Conservation (phyloP, 306 rosid species). For the Trichosanthes cucumerina region DNA sequence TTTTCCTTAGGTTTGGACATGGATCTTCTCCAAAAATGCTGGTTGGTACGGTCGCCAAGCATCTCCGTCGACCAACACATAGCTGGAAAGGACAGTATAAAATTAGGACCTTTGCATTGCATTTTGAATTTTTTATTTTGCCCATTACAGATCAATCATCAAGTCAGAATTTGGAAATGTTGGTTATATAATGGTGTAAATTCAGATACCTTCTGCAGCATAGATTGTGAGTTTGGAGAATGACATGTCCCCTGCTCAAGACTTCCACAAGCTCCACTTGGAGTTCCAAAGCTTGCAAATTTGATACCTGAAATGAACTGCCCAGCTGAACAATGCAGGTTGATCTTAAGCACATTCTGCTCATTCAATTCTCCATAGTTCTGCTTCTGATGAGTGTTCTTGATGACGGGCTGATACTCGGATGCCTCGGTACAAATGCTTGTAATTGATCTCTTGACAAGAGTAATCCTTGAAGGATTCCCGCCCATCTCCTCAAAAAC, state of each 20-base stretch:
- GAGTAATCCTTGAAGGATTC: conserved; percentile 39
- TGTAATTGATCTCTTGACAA: conserved; percentile 48
- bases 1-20: conserved; percentile 45
- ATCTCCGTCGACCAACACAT: conserved; percentile 45
- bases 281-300: conserved; percentile 85
- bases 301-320: conserved; percentile 53
- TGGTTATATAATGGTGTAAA: neutral
- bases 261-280: conserved; percentile 62
- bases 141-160: neutral
- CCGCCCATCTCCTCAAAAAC: conserved; percentile 74
- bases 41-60: conserved; percentile 38
- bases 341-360: conserved; percentile 31
- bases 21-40: conserved; percentile 52
- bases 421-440: conserved; percentile 55
- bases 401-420: conserved; percentile 30
- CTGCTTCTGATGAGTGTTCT: conserved; percentile 36
- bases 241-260: conserved; percentile 59
- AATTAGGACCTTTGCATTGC: neutral
- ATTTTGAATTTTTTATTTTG: neutral
- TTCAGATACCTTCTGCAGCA: conserved; percentile 47
- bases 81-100: conserved; percentile 21
- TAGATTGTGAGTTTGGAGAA: conserved; percentile 37
- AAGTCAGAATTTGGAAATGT: neutral
- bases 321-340: conserved; percentile 51
- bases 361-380: conserved; percentile 31